A percentile compares a stretch with the other conserved stretches of the same genome.
phyloP scores from a whole-genome alignment of 768 basidiomycete genomes.

The Ephemerocybe angulata region DNA sequence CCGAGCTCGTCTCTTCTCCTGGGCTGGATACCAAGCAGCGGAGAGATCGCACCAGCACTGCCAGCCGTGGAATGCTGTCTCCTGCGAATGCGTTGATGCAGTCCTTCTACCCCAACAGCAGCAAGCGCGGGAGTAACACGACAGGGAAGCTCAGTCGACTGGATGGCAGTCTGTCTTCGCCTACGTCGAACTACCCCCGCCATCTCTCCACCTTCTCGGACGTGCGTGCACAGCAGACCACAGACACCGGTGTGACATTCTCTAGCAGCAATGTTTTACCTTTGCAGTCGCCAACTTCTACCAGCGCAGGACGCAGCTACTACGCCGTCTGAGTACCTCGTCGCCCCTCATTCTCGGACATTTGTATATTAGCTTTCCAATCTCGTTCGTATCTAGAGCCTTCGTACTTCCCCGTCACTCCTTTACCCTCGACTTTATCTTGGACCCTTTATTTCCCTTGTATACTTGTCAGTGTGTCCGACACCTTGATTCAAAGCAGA shows the following conservation, averaged over 20 bases:
- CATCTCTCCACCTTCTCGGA: neutral
- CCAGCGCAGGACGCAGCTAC: neutral
- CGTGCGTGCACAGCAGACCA: neutral
- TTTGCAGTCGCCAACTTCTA: neutral
- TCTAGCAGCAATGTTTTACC: neutral
- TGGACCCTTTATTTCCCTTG: too few species aligned
- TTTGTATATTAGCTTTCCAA: too few species aligned
- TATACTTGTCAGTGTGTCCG: too few species aligned
- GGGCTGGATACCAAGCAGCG: neutral
- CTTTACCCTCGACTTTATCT: too few species aligned
- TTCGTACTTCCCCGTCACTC: too few species aligned
- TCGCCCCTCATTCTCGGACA: too few species aligned
- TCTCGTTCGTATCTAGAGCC: too few species aligned
- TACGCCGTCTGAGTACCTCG: neutral
- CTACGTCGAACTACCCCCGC: neutral
- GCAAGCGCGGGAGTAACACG: neutral
- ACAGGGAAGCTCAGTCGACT: neutral
- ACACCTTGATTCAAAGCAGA: too few species aligned
- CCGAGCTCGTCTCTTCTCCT: neutral
- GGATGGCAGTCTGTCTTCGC: neutral
- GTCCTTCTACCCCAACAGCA: constrained; percentile 1
- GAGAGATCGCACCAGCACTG: neutral
- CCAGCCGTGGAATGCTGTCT: neutral
- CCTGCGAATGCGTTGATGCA: constrained; percentile 2
- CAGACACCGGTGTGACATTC: neutral